Conservation (phyloP, 257 asterid species). For the Linaria vulgaris region DNA sequence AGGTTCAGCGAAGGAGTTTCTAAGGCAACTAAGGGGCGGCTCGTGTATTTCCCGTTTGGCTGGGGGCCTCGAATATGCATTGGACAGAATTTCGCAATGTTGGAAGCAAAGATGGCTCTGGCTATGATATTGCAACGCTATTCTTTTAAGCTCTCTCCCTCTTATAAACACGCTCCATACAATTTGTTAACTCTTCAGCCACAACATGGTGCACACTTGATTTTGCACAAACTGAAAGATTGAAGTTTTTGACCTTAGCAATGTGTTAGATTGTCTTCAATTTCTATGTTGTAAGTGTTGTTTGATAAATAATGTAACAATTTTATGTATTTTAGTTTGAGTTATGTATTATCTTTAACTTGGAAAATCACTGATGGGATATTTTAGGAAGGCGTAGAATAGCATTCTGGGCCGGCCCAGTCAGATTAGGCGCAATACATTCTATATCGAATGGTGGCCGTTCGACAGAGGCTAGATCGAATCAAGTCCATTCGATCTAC, state of each 20-base stretch:
- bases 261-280: background rate
- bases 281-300: too few species aligned
- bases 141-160: slow-evolving; percentile 47
- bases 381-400: too few species aligned
- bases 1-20: slow-evolving; percentile 46
- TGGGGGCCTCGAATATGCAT: slow-evolving; percentile 61
- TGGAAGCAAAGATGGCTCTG: slow-evolving; percentile 57
- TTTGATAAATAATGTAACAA: too few species aligned
- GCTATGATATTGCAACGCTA: slow-evolving; percentile 41
- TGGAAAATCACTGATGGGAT: too few species aligned
- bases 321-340: too few species aligned
- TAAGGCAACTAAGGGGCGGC: slow-evolving; percentile 37
- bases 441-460: too few species aligned
- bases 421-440: too few species aligned
- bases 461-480: too few species aligned
- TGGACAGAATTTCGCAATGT: slow-evolving; percentile 51
- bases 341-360: too few species aligned
- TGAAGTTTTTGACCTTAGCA: background rate
- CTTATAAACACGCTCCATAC: slow-evolving; percentile 53
- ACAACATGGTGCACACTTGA: slow-evolving; percentile 48
- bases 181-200: slow-evolving; percentile 32
- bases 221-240: slow-evolving; percentile 22
- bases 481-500: too few species aligned
- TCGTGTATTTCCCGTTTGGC: slow-evolving; percentile 42
- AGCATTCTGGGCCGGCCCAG: too few species aligned